Evolutionary conservation across 805 yeast genomes (phyloP).

Genomic region (Spathaspora passalidarum): DNA sequence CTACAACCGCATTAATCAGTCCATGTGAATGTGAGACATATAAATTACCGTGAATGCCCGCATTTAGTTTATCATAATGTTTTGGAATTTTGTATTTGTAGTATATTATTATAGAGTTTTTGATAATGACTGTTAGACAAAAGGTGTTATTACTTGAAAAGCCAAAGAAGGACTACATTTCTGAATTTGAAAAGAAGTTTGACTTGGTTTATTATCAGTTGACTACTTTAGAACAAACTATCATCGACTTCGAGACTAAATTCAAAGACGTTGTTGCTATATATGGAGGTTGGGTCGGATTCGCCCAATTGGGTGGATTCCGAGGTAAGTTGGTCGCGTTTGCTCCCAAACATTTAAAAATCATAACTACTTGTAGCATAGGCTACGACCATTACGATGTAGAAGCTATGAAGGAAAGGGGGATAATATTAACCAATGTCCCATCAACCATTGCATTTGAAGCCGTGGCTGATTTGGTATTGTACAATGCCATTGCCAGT

Average conservation of each 20-base stretch:
- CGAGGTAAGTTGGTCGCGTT: constrained; percentile 37
- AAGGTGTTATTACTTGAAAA: constrained; percentile 50
- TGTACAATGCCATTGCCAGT: constrained; percentile 54
- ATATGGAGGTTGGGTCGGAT: constrained; percentile 61
- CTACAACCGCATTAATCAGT: not conserved
- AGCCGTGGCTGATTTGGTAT: constrained; percentile 73
- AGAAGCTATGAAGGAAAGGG: constrained; percentile 33
- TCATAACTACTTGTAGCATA: constrained; percentile 54
- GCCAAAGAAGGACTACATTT: constrained; percentile 43
- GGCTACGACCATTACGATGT: constrained; percentile 55
- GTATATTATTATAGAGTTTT: not conserved
- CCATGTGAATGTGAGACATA: not conserved
- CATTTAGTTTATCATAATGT: not conserved
- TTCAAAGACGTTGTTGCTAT: constrained; percentile 49
- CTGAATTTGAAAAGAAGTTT: constrained; percentile 35
- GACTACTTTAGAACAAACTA: constrained; percentile 39
- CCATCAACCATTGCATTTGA: constrained; percentile 54
- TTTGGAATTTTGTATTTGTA: no score
- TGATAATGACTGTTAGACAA: constrained; percentile 20
- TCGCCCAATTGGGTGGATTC: constrained; percentile 51
- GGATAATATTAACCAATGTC: constrained; percentile 59
- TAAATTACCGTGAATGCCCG: not conserved
- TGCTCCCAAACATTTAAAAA: constrained; percentile 44
- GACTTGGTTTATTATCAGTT: constrained; percentile 41
- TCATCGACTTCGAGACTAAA: constrained; percentile 34